A percentile compares a stretch with the other conserved stretches of the same genome.
Conservation (phyloP, 768 basidiomycete genomes). For the Rhodotorula kratochvilovae region DNA sequence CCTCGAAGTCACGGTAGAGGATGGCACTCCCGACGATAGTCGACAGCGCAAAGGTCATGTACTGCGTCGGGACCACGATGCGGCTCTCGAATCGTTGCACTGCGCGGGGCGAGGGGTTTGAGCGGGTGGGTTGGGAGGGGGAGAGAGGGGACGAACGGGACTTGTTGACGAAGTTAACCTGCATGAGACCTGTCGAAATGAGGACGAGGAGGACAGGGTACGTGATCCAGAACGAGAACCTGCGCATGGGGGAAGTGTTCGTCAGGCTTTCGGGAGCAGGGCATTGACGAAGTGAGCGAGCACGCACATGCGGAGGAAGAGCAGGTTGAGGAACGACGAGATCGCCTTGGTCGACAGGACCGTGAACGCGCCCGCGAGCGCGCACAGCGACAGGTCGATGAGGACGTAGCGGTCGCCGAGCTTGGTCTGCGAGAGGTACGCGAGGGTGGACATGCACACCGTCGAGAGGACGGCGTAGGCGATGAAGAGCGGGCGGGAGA, state of each 20-base stretch:
- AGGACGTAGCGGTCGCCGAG: conserved; percentile 67
- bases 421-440: conserved; percentile 61
- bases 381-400: conserved; percentile 82
- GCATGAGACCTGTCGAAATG: conserved; percentile 46
- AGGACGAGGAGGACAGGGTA: conserved; percentile 71
- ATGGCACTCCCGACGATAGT: conserved; percentile 90
- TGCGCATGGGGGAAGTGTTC: neutral
- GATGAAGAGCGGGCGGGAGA: conserved; percentile 68
- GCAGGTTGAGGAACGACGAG: conserved; percentile 73
- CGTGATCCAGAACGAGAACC: conserved; percentile 70
- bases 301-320: neutral
- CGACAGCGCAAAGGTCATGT: conserved; percentile 87
- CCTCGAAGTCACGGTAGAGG: conserved; percentile 84
- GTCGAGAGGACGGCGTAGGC: conserved; percentile 66
- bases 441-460: conserved; percentile 56
- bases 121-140: neutral
- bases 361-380: conserved; percentile 70
- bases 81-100: conserved; percentile 91
- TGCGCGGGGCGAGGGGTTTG: conserved; percentile 57
- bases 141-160: neutral
- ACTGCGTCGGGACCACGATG: conserved; percentile 91
- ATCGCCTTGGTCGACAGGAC: conserved; percentile 90
- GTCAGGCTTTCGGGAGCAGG: neutral
- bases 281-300: no score
- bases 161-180: conserved; percentile 48